phyloP scores from a whole-genome alignment of 2,329 filamentous ascomycete genomes.

The Penicillium aurantiogriseum region DNA sequence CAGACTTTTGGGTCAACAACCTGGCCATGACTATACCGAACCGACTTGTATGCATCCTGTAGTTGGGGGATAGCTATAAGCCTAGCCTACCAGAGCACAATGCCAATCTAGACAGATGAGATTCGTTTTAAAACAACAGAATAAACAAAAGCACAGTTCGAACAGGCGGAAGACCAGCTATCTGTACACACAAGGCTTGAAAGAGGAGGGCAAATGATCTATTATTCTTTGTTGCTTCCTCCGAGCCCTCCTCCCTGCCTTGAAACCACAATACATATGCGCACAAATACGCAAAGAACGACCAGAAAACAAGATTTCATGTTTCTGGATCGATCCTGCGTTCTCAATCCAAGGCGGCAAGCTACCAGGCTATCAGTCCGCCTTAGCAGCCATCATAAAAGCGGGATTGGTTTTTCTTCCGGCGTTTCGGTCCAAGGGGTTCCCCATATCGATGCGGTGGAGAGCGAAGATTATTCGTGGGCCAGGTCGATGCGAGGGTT shows the following conservation, averaged over 20 bases:
- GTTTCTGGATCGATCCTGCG: slow-evolving; percentile 14
- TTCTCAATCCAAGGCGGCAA: slow-evolving; percentile 23
- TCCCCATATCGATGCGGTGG: slow-evolving; percentile 7
- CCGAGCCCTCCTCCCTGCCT: slow-evolving; percentile 22
- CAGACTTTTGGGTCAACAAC: neutral
- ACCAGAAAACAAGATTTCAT: slow-evolving; percentile 8
- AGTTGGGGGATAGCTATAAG: neutral
- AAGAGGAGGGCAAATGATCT: slow-evolving; percentile 22
- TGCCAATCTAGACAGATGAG: slow-evolving; percentile 29
- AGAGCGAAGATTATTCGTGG: neutral
- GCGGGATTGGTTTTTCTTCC: slow-evolving; percentile 12
- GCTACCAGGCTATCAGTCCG: slow-evolving; percentile 19
- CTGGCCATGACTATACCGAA: neutral
- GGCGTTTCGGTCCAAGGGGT: slow-evolving; percentile 6
- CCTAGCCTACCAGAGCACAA: slow-evolving; percentile 7
- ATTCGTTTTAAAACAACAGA: slow-evolving; percentile 36
- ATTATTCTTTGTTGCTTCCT: slow-evolving; percentile 25
- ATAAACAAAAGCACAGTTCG: slow-evolving; percentile 38
- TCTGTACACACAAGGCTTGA: slow-evolving; percentile 42
- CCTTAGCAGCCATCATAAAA: slow-evolving; percentile 22
- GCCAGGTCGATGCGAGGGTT: slow-evolving; percentile 16
- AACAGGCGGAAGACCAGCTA: slow-evolving; percentile 41
- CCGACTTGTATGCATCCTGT: neutral
- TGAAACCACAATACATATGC: slow-evolving; percentile 28
- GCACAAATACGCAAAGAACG: slow-evolving; percentile 18